phyloP scores from a whole-genome alignment of 768 basidiomycete genomes.

The Sporobolomyces roseus region DNA sequence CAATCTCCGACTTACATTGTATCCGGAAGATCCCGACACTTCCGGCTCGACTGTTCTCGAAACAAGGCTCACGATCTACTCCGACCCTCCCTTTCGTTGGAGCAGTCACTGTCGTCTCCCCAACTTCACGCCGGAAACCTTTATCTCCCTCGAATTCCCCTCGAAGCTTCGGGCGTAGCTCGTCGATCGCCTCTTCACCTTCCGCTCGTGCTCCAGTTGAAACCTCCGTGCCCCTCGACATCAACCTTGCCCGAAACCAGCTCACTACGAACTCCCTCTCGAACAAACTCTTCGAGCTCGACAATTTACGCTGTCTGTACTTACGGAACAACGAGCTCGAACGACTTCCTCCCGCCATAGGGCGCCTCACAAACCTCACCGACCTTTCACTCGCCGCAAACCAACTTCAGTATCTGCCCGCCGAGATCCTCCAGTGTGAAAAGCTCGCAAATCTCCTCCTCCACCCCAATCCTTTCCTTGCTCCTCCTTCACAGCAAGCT shows the following conservation, averaged over 20 bases:
- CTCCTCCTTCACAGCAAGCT: neutral
- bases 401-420: conserved; percentile 32
- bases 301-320: conserved; percentile 33
- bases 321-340: conserved; percentile 37
- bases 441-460: conserved; percentile 22
- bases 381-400: conserved; percentile 29
- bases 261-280: conserved; percentile 32
- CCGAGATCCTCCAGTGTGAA: conserved; percentile 21
- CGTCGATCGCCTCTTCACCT: neutral
- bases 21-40: conserved; percentile 7
- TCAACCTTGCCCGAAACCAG: conserved; percentile 35
- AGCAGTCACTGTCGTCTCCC: no score
- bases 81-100: neutral
- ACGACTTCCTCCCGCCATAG: conserved; percentile 32
- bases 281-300: conserved; percentile 35
- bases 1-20: conserved; percentile 23
- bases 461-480: conserved; percentile 38
- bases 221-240: conserved; percentile 15
- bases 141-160: neutral
- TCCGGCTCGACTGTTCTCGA: neutral
- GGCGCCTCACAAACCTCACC: conserved; percentile 21
- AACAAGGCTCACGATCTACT: neutral
- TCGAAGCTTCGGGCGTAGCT: conserved; percentile 8
- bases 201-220: neutral
- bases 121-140: neutral